These are phyloP conservation scores for Botrytis hyacinthi DNA, from an alignment of 2,329 filamentous ascomycete genomes.

Conservation along the genomic window DNA sequence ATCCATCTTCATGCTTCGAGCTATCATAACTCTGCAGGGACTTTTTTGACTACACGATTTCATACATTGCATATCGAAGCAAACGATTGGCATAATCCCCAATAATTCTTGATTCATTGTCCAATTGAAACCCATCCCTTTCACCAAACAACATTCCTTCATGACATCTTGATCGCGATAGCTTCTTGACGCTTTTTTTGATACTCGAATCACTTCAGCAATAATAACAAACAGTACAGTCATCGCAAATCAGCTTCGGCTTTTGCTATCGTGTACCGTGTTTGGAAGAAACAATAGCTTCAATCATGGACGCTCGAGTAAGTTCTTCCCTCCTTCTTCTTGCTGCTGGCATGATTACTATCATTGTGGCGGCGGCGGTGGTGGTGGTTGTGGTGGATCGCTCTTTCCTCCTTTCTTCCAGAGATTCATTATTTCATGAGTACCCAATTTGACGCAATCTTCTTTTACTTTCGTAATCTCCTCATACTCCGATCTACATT, in stretches of 20 bases:
- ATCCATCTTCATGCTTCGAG: constrained; percentile 19
- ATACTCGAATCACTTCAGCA: not conserved
- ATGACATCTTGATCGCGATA: constrained; percentile 33
- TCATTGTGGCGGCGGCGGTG: not conserved
- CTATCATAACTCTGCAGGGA: constrained; percentile 6
- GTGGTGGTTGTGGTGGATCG: not conserved
- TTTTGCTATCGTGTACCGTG: not conserved
- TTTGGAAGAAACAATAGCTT: constrained; percentile 6
- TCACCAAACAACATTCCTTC: not conserved
- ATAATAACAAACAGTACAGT: not conserved
- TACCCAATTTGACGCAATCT: constrained; percentile 8
- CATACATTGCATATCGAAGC: constrained; percentile 16
- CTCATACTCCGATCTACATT: constrained; percentile 23
- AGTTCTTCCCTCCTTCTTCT: constrained; percentile 27
- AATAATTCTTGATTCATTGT: not conserved
- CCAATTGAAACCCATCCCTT: not conserved
- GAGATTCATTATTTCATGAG: not conserved
- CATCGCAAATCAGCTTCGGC: constrained; percentile 6
- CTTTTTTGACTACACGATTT: constrained; percentile 9
- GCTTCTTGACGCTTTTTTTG: constrained; percentile 16
- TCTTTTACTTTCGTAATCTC: constrained; percentile 13
- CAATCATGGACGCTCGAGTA: constrained; percentile 45
- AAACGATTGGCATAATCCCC: constrained; percentile 9
- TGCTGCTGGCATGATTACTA: not conserved
- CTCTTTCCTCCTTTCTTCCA: not conserved